phyloP scores from a whole-genome alignment of 345 rosid species.

The Jatropha curcas region DNA sequence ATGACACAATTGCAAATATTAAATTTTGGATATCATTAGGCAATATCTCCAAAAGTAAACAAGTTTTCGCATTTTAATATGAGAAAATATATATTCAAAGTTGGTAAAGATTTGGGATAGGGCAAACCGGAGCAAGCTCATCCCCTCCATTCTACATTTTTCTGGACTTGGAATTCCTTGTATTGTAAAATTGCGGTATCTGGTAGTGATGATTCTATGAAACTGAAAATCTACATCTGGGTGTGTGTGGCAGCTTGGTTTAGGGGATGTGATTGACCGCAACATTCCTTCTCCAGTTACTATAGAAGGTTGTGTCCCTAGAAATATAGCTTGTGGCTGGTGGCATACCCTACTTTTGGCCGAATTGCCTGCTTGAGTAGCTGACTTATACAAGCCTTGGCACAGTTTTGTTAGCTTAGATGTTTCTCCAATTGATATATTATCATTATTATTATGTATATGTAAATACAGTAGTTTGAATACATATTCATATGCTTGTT shows the following conservation, averaged over 20 bases:
- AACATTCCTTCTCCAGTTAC: slow-evolving; percentile 70
- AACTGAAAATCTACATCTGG: background rate
- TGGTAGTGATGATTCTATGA: background rate
- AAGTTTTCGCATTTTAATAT: background rate
- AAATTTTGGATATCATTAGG: background rate
- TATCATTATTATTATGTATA: slow-evolving; percentile 19
- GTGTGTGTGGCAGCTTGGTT: slow-evolving; percentile 71
- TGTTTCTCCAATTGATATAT: slow-evolving; percentile 20
- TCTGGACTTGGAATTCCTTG: background rate
- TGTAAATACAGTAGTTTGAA: slow-evolving; percentile 22
- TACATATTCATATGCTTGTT: slow-evolving; percentile 25
- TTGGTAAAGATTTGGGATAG: background rate
- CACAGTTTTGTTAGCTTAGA: slow-evolving; percentile 69
- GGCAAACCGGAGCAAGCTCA: background rate
- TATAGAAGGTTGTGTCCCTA: slow-evolving; percentile 58
- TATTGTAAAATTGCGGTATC: background rate
- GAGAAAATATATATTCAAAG: background rate
- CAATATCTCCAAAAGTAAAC: too few relatives aligned
- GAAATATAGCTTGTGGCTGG: slow-evolving; percentile 88
- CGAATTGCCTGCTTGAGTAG: slow-evolving; percentile 51
- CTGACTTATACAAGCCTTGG: slow-evolving; percentile 15
- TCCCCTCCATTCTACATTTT: background rate
- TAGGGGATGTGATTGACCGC: slow-evolving; percentile 88
- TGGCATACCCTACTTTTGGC: slow-evolving; percentile 96
- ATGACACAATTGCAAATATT: too few relatives aligned